A percentile compares a stretch with the other conserved stretches of the same genome.
Conservation (phyloP, 1,284 basidiomycete species). For the Ceratobasidium theobromae region DNA sequence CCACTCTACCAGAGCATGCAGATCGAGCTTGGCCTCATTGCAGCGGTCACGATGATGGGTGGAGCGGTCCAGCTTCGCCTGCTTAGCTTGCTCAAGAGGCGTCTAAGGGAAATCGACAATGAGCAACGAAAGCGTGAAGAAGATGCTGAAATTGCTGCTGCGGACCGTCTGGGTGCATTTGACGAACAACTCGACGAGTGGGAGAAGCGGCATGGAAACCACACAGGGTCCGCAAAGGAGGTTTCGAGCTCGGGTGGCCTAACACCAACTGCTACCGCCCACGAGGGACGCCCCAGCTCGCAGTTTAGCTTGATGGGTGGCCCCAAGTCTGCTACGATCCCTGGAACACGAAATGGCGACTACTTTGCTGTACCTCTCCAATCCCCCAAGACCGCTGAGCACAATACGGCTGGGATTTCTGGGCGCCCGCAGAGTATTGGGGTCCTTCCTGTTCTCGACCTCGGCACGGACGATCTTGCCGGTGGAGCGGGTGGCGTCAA, state of each 20-base stretch:
- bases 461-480: constrained; percentile 71
- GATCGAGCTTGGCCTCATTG: constrained; percentile 88
- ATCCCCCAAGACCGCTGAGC: constrained; percentile 54
- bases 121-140: constrained; percentile 74
- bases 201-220: constrained; percentile 79
- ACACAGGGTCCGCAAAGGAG: constrained; percentile 38
- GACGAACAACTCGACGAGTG: constrained; percentile 77
- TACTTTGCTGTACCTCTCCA: constrained; percentile 59
- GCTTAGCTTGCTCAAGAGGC: constrained; percentile 73
- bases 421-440: constrained; percentile 55
- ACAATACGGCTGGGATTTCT: constrained; percentile 49
- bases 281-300: constrained; percentile 18
- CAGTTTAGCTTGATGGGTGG: constrained; percentile 20
- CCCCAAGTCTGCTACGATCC: constrained; percentile 48
- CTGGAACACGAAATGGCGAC: constrained; percentile 67
- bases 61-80: constrained; percentile 88
- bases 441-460: constrained; percentile 68
- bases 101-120: constrained; percentile 74
- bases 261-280: constrained; percentile 7
- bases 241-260: constrained; percentile 24
- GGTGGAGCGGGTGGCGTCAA: constrained; percentile 40
- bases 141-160: constrained; percentile 73
- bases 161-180: constrained; percentile 67
- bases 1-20: constrained; percentile 88
- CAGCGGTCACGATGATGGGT: constrained; percentile 79